A percentile compares a stretch with the other conserved stretches of the same genome.
phyloP scores from a whole-genome alignment of 768 basidiomycete species.

The Suillus cothurnatus region DNA sequence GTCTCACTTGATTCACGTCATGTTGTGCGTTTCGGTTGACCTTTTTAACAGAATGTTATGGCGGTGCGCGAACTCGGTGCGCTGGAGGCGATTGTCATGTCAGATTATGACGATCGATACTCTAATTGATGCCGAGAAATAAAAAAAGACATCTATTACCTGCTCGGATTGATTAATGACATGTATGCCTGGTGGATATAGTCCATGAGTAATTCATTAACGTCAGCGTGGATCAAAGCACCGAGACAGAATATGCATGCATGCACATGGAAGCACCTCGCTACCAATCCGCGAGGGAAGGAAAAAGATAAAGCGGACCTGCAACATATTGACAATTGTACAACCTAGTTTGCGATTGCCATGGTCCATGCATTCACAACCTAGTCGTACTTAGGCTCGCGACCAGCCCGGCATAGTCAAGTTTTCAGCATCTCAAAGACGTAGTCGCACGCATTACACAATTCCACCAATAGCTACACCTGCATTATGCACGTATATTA shows the following conservation, averaged over 20 bases:
- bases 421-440: not conserved
- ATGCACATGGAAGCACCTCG: not conserved
- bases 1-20: not conserved
- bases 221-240: not conserved
- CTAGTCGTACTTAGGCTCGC: not conserved
- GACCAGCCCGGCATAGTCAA: not conserved
- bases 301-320: not conserved
- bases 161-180: not conserved
- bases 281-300: not conserved
- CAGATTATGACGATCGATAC: conserved; percentile 58
- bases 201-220: not conserved
- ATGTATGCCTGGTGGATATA: not conserved
- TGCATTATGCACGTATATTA: too few species aligned
- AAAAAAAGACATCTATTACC: not conserved
- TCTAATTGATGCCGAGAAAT: not conserved
- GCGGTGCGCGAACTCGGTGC: conserved; percentile 64
- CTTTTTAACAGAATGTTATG: conserved; percentile 52
- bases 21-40: conserved; percentile 5
- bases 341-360: too few species aligned
- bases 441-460: too few species aligned
- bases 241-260: not conserved
- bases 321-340: not conserved
- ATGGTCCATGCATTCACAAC: not conserved
- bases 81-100: conserved; percentile 74
- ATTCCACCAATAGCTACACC: too few species aligned